Evolutionary conservation across 495 filamentous ascomycete genomes (phyloP), one percentile per base, ranked within the genome.

Genomic region (Astrocystis sublimbata): DNA sequence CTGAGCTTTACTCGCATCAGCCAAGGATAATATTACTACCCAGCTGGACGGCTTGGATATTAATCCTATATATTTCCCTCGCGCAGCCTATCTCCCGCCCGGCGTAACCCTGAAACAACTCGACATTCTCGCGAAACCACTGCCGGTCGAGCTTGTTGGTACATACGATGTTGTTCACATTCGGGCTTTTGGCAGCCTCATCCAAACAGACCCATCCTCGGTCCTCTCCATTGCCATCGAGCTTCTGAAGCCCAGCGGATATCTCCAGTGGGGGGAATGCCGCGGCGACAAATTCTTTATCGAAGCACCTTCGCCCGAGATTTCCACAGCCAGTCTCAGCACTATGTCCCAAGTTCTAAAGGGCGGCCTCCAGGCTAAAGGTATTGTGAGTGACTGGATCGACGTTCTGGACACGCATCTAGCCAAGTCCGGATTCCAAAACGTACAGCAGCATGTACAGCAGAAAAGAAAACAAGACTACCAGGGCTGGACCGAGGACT

Each of bases 131-230:
- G 41, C 50, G 15, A 54, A 49, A 41, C 73, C 76, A 7, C 71
- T 79, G 35, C 72, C 75, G 0, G 60, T 57, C 3, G 61, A 70
- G 2, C 58, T 77, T 19, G 7, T 62, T 30, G 69, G 69, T 24
- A 69, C 61, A 21, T 81, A 73, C 61, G 77, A 79, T 43, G 43
- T 81, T 15, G 73, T 79, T 17, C 73, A 75, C 30, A 68, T 75
- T 38, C 71, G 77, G 1, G 68, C 78, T 46, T 65, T 75, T 49
- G 70, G 65, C 52, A 69, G 72, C 57, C 68, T 66, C 21, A 71
- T 68, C 55, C 46, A 68, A 21, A 40, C 24, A 6, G 68, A 72
- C 10, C 65, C 67, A 62, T 58, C 43, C 17, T 68, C 36, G 35
- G 51, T 73, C 19, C 61, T 73, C 13, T 53, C 52, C n/a, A 69